These are phyloP conservation scores for Brassica cretica DNA, from an alignment of 345 rosid genomes.

Conservation along the genomic window DNA sequence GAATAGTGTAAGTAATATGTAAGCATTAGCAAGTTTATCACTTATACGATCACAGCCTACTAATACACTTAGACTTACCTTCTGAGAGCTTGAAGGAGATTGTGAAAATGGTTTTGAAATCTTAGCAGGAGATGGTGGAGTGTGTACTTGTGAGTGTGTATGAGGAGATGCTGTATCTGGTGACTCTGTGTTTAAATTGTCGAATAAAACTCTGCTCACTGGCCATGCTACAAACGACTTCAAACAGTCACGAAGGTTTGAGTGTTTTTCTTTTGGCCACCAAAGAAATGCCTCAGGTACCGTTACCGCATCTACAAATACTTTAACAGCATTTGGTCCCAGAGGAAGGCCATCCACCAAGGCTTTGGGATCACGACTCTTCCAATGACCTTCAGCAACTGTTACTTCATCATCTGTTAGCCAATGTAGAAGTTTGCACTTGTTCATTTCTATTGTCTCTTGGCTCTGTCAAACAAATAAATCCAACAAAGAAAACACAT, in stretches of 20 bases:
- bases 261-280: background rate
- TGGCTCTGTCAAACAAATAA: background rate
- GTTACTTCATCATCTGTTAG: background rate
- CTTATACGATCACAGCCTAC: background rate
- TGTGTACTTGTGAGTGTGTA: background rate
- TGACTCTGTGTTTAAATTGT: background rate
- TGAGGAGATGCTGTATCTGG: background rate
- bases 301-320: background rate
- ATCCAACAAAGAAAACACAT: background rate
- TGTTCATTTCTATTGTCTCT: background rate
- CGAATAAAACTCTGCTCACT: background rate
- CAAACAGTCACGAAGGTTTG: background rate
- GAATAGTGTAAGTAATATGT: background rate
- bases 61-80: background rate
- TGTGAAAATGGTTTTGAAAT: background rate
- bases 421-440: background rate
- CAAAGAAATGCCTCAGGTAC: background rate
- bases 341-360: background rate
- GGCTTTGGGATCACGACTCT: background rate
- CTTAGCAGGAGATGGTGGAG: background rate
- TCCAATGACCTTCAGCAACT: background rate
- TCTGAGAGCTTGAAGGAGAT: background rate
- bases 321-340: background rate
- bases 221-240: background rate
- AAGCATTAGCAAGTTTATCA: background rate